Evolutionary conservation across 1,284 basidiomycete species (phyloP), one percentile per base, ranked within the genome.

Genomic region (Leccinum angustisporum): DNA sequence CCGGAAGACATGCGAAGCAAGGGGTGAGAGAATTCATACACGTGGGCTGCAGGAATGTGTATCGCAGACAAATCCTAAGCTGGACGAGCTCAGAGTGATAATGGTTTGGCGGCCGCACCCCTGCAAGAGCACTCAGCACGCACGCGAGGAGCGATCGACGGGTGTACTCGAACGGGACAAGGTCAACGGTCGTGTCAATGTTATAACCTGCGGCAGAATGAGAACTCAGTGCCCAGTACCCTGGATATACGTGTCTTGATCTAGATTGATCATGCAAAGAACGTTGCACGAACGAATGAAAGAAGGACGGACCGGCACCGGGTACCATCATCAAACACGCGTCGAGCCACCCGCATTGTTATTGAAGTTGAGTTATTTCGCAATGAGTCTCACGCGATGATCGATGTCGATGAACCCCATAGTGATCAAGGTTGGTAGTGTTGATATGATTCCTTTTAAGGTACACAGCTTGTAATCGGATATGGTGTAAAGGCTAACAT

Each of bases 401-500:
- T 21, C 18, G 18, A 7, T 48, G 18, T 48, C 43, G 5, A 46
- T 25, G 25, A 25, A 46, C 43, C 43, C 16, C 38, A 14, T 40
- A 40, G 16, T 43, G 34, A 34, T n/a, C 16, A 18, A 43, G n/a
- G 40, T 46, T 46, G 18, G 18, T 21, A 21, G 10, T 10, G 11
- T 48, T 13, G 43, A 48, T 48, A 48, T 21, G 6, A 13, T 21
- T 13, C 18, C 43, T 48, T 21, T 21, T 13, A 13, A 21, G 43
- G 11, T 21, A 7, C 43, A 48, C 43, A 21, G 43, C 43, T 48
- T 48, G 11, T 11, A 21, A n/a, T 53, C 81, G 80, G 84, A 79
- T 85, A 85, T 85, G 84, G 83, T 86, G 84, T 86, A 86, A 85
- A 77, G 84, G 84, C 82, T 83, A 86, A 85, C 84, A 85, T 85